Evolutionary conservation across 345 rosid genomes (phyloP), one percentile per base, ranked within the genome.

Genomic region (Sonneratia caseolaris): DNA sequence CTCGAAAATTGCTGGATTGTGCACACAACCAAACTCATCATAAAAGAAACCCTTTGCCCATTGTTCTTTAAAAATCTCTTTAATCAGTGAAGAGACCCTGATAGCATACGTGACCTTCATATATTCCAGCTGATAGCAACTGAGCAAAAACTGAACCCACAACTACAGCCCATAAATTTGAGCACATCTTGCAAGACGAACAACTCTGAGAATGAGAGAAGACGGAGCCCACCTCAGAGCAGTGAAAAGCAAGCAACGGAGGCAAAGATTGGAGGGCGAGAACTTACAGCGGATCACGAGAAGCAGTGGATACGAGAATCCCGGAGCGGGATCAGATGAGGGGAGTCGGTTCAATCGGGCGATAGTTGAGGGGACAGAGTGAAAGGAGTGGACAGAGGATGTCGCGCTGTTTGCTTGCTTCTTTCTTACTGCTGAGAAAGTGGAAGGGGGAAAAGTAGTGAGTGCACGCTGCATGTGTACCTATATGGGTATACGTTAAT

Each of bases 201-300:
- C 32, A 6, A 24, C 14, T 5, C 57, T 11, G 13, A 15, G n/a
- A 18, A 8, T 8, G 43, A 40, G 9, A 40, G 43, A 40, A 40
- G 9, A 40, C 43, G 43, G 7, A 40, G 43, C 43, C 43, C 43
- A 8, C 2, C 9, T 40, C 43, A 40, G 43, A 40, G 43, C 32
- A 27, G 32, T 27, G 32, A 27, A 27, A 42, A 42, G 45, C 45
- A 42, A 42, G 45, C 45, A 42, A 47, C 5, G 5, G 1, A 40
- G 43, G 9, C 43, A 59, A 7, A 21, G 1, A 22, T 6, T 22
- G 14, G 64, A 11, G 9, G 36, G 36, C 35, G 36, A 59, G 64
- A 59, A 24, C 64, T 59, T 59, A 59, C 64, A 59, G 64, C 35
- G 21, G 64, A 59, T 62, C 38, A 18, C 14, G 64, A 57, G 64